Evolutionary conservation across 352 stramenopile genomes (phyloP).

Genomic region (Phytophthora sp.): DNA sequence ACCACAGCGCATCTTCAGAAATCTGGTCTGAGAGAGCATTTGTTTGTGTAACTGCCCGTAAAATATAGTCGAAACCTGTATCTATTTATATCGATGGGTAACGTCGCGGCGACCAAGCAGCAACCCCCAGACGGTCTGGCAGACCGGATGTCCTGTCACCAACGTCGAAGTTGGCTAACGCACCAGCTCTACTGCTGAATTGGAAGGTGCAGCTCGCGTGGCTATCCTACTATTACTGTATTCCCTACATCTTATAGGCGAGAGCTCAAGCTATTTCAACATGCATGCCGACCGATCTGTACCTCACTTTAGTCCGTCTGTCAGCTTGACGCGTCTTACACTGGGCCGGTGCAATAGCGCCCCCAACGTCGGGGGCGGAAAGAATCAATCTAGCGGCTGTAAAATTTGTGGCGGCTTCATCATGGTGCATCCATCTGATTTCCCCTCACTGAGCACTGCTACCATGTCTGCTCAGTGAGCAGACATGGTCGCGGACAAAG

Average conservation of each 20-base stretch:
- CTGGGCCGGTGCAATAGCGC: background rate
- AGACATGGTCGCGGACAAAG: slow-evolving; percentile 17
- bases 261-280: slow-evolving; percentile 12
- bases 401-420: slow-evolving; percentile 17
- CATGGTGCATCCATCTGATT: slow-evolving; percentile 16
- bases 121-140: too few species aligned
- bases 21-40: slow-evolving; percentile 1
- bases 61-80: slow-evolving; percentile 35
- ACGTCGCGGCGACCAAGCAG: slow-evolving; percentile 8
- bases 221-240: slow-evolving; percentile 14
- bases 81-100: slow-evolving; percentile 24
- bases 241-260: too few species aligned
- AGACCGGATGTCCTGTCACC: slow-evolving; percentile 13
- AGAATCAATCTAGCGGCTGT: slow-evolving; percentile 6
- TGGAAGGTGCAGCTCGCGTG: slow-evolving; percentile 21
- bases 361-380: slow-evolving; percentile 13
- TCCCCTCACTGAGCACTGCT: too few species aligned
- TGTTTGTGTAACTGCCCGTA: slow-evolving; percentile 4
- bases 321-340: too few species aligned
- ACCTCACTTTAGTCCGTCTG: background rate
- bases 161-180: slow-evolving; percentile 13
- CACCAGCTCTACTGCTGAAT: slow-evolving; percentile 30
- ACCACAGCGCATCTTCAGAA: slow-evolving; percentile 22
- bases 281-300: slow-evolving; percentile 4
- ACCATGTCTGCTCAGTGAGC: too few species aligned